Evolutionary conservation across 2,329 filamentous ascomycete species (phyloP), one percentile per base, ranked within the genome.

Genomic region (Tolypocladium tropicale): DNA sequence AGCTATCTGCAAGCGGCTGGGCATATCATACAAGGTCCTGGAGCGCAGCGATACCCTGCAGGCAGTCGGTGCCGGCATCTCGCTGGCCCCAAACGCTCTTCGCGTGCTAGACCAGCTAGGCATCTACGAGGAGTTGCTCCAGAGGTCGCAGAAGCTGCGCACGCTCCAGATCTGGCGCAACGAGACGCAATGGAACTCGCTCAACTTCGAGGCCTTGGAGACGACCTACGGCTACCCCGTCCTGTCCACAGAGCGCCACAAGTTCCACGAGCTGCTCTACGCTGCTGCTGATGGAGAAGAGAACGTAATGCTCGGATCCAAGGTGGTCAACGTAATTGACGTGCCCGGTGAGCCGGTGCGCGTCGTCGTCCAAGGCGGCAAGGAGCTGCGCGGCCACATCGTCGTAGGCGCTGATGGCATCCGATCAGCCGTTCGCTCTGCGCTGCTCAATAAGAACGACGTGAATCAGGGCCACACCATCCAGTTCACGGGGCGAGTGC

Each of bases 391-490:
- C 36, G 57, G 43, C 14, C 54, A 57, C 32, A 46, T 61, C 21
- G 54, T 59, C 3, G 60, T 61, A 7, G 60, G 60, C 18, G 60
- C 60, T 10, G 60, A 61, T 53, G 60, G 60, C 41, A 61, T 61
- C 23, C 55, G 60, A 9, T 60, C 58, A 7, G 55, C 55, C n/a
- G 53, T 58, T 10, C 57, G 60, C 14, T 53, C 58, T 7, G 55
- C 54, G 18, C 49, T 61, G 9, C 53, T 57, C 10, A 51, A 54
- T 7, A 52, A 55, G 18, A 52, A 52, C 9, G 56, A 55, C 32
- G 39, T 56, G 39, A 54, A 55, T 3, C 50, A 51, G 12, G 51
- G 39, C 16, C 60, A 59, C 54, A 61, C 60, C 4, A 60, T 61
- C 46, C 54, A 56, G 39, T 61, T 61, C 54, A 61, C 58, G 9